Conservation (phyloP, 768 basidiomycete genomes). For the Mycena crocata region DNA sequence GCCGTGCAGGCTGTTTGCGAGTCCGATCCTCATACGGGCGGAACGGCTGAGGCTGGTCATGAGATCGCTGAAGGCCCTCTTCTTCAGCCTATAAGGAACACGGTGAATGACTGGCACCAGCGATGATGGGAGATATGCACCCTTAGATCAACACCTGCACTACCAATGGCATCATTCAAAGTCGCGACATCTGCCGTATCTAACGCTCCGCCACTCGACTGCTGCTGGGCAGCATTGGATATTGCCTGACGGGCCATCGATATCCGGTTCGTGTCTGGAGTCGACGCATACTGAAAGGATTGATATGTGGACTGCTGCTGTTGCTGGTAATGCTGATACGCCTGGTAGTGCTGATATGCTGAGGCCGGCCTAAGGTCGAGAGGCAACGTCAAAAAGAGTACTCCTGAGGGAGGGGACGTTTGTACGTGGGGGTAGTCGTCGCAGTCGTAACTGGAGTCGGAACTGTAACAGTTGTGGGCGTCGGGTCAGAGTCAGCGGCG, state of each 20-base stretch:
- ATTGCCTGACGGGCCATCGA: slow-evolving; percentile 31
- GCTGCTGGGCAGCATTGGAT: slow-evolving; percentile 15
- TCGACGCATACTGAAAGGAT: slow-evolving; percentile 18
- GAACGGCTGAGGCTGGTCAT: slow-evolving; percentile 71
- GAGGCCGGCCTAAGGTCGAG: slow-evolving; percentile 14
- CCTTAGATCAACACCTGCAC: slow-evolving; percentile 88
- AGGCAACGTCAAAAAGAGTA: slow-evolving; percentile 6
- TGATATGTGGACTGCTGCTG: slow-evolving; percentile 16
- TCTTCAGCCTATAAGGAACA: slow-evolving; percentile 76
- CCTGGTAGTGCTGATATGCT: slow-evolving; percentile 26
- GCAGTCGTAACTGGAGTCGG: neutral
- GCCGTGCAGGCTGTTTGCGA: slow-evolving; percentile 77
- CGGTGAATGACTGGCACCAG: neutral
- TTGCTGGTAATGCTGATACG: slow-evolving; percentile 21
- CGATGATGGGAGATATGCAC: slow-evolving; percentile 51
- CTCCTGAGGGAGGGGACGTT: neutral
- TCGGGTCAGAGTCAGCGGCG: slow-evolving; percentile 6
- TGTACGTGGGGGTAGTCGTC: slow-evolving; percentile 8
- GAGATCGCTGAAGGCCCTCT: slow-evolving; percentile 77
- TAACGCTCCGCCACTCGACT: neutral
- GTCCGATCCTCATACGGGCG: slow-evolving; percentile 82
- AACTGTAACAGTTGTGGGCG: too few relatives aligned
- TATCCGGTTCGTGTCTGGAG: neutral
- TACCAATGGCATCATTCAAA: slow-evolving; percentile 86
- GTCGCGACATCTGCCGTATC: slow-evolving; percentile 72